Evolutionary conservation across 2,329 filamentous ascomycete genomes (phyloP), one percentile per base, ranked within the genome.

Genomic region (Alternaria panax): DNA sequence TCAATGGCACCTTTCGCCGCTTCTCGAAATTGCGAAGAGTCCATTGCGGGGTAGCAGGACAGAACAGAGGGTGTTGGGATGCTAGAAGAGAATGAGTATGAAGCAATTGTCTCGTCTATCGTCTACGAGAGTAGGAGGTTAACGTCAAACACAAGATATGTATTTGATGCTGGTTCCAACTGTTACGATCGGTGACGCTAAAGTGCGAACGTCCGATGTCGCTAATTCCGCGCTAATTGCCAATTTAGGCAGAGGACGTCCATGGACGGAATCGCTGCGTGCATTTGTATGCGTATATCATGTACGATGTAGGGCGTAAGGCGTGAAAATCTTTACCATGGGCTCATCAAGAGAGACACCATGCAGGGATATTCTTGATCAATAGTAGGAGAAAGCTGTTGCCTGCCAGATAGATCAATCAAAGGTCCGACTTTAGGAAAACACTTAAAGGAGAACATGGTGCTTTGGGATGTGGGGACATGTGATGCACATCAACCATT

Each of bases 1-100:
- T 96, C 91, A 74, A 96, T 88, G 60, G 90, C 90, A 57, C 88
- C 86, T 65, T 92, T 87, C 43, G 92, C 93, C 64, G 92, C 92
- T 61, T 87, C 81, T 65, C 88, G 86, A 79, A 96, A 97, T 71
- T 94, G 87, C 56, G 89, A 82, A 27, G 89, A 88, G 73, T 96
- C 88, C 93, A 97, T 60, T 14, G 58, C 32, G 58, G 54, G 58
- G 48, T 54, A 51, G 54, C 5, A n/a, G 2, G 4, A 53, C n/a
- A 12, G 40, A 2, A 32, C 4, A 12, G 2, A 38, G 1, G 54
- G 36, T 28, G 11, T 5, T 11, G 16, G 14, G 16, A 11, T 43
- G 12, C n/a, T 20, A 8, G 16, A 16, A 5, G 41, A 36, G 5
- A n/a, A 24, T 2, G 5, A 7, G 18, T 16, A 12, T 3, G 42